A percentile compares a stretch with the other conserved stretches of the same genome.
These are phyloP conservation scores for Diphasiastrum complanatum DNA, from an alignment of 83 land plant species.

Conservation along the genomic window DNA sequence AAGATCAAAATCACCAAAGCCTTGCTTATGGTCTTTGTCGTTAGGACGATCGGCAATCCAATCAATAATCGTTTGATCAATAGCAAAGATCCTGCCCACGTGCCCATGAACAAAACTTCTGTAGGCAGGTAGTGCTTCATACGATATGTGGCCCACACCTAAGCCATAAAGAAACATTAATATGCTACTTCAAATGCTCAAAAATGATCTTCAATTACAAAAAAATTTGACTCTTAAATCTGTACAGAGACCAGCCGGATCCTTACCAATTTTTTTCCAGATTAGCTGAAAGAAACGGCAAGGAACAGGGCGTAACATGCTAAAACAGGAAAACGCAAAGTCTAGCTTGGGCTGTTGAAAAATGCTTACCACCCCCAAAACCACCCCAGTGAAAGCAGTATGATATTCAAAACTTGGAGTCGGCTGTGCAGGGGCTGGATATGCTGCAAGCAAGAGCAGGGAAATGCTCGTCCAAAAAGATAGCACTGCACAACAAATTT, in stretches of 20 bases:
- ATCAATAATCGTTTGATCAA: conserved; percentile 44
- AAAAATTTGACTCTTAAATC: neutral
- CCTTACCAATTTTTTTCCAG: neutral
- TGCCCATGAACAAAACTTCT: conserved; percentile 28
- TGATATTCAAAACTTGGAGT: conserved; percentile 95
- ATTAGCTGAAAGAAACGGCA: neutral
- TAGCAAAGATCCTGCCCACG: conserved; percentile 31
- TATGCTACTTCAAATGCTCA: neutral
- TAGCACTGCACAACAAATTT: conserved; percentile 46
- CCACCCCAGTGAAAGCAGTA: conserved; percentile 88
- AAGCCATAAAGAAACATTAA: conserved; percentile 6
- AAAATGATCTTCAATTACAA: neutral
- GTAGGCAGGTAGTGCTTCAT: conserved; percentile 56
- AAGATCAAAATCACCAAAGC: too few species aligned
- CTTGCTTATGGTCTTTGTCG: conserved; percentile 72
- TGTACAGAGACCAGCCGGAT: neutral
- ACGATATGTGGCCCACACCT: conserved; percentile 72
- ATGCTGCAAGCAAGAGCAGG: conserved; percentile 70
- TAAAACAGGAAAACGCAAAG: neutral
- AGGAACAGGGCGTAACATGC: conserved; percentile 4
- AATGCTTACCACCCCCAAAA: conserved; percentile 78
- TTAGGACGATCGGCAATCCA: conserved; percentile 65
- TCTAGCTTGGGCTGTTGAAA: neutral
- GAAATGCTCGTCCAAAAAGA: conserved; percentile 71
- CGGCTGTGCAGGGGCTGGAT: conserved; percentile 78